These are phyloP conservation scores for Polytrichum commune DNA, from an alignment of 225 moss, liverwort and hornwort species.

Conservation along the genomic window DNA sequence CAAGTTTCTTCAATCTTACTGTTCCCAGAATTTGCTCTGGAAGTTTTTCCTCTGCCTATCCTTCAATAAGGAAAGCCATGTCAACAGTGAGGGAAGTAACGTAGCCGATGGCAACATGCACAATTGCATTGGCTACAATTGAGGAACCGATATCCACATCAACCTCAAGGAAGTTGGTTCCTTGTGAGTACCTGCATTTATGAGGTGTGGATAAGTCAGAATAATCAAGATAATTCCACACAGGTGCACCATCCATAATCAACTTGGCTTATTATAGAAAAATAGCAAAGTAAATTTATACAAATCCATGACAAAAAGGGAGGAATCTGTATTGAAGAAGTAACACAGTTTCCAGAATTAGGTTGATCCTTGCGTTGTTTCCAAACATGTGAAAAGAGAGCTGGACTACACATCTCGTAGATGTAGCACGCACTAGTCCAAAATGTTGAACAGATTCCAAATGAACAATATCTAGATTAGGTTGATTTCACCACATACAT, in stretches of 20 bases:
- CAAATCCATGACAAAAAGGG: no score
- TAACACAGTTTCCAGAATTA: no score
- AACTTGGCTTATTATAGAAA: no score
- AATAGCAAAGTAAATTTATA: no score
- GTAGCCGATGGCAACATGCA: slow-evolving; percentile 77
- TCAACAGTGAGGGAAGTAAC: slow-evolving; percentile 67
- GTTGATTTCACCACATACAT: no score
- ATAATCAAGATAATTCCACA: background rate
- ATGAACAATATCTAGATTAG: no score
- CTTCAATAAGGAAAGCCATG: slow-evolving; percentile 81
- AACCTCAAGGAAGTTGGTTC: slow-evolving; percentile 73
- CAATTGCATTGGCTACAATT: slow-evolving; percentile 80
- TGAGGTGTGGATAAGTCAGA: background rate
- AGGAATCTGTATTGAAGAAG: no score
- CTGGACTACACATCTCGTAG: no score
- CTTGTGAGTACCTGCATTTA: slow-evolving; percentile 54
- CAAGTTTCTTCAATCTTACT: slow-evolving; percentile 55
- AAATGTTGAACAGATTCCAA: no score
- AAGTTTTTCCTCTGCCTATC: slow-evolving; percentile 71
- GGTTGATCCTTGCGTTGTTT: no score
- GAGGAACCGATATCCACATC: slow-evolving; percentile 93
- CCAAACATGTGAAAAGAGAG: no score
- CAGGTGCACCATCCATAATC: background rate
- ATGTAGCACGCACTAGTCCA: no score
- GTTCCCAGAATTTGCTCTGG: slow-evolving; percentile 76